phyloP scores from a whole-genome alignment of 202 grass and related monocot genomes.

The Dendrocalamus latiflorus region DNA sequence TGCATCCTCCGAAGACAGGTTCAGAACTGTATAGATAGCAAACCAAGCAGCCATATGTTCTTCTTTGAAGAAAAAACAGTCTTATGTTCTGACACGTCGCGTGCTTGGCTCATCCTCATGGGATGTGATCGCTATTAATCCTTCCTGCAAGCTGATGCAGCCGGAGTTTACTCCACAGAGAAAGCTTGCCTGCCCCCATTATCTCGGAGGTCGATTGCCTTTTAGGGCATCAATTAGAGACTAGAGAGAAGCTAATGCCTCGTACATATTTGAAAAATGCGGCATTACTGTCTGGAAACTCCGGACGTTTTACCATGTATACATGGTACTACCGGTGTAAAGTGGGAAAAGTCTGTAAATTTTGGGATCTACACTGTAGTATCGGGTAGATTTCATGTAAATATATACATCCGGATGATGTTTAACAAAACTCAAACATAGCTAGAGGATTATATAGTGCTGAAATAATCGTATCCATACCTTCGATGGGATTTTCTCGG shows the following conservation, averaged over 20 bases:
- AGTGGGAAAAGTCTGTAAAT: background rate
- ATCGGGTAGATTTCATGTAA: background rate
- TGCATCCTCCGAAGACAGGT: background rate
- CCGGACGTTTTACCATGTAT: background rate
- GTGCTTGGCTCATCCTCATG: background rate
- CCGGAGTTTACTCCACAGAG: background rate
- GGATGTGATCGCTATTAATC: background rate
- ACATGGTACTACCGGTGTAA: background rate
- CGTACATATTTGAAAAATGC: constrained; percentile 22
- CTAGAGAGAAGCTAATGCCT: background rate
- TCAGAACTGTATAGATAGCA: too few species aligned
- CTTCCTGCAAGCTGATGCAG: background rate
- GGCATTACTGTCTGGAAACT: constrained; percentile 5
- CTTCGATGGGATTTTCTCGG: background rate
- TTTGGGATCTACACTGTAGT: background rate
- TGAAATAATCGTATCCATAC: background rate
- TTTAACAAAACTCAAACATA: too few species aligned
- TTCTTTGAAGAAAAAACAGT: too few species aligned
- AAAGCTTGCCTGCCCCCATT: background rate
- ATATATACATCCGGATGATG: too few species aligned
- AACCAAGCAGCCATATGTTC: too few species aligned
- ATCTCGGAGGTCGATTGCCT: background rate
- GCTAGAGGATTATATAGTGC: background rate
- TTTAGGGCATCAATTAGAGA: background rate
- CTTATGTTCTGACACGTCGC: too few species aligned